These are phyloP conservation scores for Spiraea crenata DNA, from an alignment of 331 rosid genomes.

Conservation along the genomic window DNA sequence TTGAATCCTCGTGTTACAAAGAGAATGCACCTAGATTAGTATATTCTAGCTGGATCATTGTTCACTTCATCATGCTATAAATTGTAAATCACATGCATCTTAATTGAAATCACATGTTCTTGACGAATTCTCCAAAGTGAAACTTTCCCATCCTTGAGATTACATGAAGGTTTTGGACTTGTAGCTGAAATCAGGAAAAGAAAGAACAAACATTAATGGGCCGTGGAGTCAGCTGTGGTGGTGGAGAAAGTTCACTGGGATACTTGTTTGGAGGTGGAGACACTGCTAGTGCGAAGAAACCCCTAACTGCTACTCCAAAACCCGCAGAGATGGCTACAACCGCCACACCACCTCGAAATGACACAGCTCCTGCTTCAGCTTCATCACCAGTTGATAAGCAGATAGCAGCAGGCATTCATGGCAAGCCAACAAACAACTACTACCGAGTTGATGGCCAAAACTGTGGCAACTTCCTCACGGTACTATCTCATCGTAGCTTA, in stretches of 20 bases:
- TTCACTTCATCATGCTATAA: background rate
- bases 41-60: background rate
- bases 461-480: conserved; percentile 59
- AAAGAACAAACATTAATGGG: conserved; percentile 43
- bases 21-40: too few species aligned
- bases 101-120: background rate
- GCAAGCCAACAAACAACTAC: conserved; percentile 42
- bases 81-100: background rate
- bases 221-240: conserved; percentile 77
- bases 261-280: conserved; percentile 76
- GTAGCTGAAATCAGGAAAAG: background rate
- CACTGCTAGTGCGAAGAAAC: conserved; percentile 25
- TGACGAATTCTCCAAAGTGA: background rate
- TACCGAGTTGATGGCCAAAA: conserved; percentile 48
- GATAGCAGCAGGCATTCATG: conserved; percentile 41
- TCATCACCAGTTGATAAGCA: conserved; percentile 13
- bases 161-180: background rate
- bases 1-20: too few species aligned
- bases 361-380: background rate
- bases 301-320: background rate
- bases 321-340: conserved; percentile 8
- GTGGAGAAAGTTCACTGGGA: conserved; percentile 82
- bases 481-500: conserved; percentile 4
- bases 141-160: background rate
- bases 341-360: conserved; percentile 4